A percentile compares a stretch with the other conserved stretches of the same genome.
Conservation (phyloP, 352 stramenopile species). For the Plasmopara viticola region DNA sequence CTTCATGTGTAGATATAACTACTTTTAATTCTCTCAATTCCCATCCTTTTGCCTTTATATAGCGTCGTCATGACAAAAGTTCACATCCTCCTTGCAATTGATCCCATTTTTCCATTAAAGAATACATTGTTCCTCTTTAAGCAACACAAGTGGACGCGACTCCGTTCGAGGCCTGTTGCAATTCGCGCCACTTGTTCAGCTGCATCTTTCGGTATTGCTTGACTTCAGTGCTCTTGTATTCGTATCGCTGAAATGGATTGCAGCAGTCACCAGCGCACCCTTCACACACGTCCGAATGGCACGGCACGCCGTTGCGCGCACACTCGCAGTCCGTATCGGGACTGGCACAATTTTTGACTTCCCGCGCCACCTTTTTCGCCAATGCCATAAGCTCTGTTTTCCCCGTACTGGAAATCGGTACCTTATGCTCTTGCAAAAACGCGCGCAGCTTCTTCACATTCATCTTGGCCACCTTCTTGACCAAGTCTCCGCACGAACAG, state of each 20-base stretch:
- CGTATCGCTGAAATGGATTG: conserved; percentile 66
- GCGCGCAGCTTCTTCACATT: conserved; percentile 70
- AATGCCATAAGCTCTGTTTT: conserved; percentile 64
- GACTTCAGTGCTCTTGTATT: conserved; percentile 68
- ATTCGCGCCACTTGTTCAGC: conserved; percentile 50
- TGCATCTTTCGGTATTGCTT: conserved; percentile 64
- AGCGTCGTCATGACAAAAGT: conserved; percentile 5
- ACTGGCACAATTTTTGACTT: conserved; percentile 74
- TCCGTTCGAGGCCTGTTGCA: conserved; percentile 15
- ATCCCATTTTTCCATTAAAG: neutral
- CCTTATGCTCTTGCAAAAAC: conserved; percentile 55
- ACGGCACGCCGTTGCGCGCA: conserved; percentile 61
- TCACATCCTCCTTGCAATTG: too few relatives aligned
- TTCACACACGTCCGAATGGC: conserved; percentile 66
- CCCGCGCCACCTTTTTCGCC: conserved; percentile 51
- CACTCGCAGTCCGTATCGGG: conserved; percentile 62
- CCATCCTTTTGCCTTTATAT: too few relatives aligned
- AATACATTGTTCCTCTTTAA: conserved; percentile 9
- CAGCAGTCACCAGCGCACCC: conserved; percentile 66
- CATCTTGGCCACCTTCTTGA: conserved; percentile 83
- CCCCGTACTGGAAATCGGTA: conserved; percentile 36
- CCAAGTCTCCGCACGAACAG: conserved; percentile 74
- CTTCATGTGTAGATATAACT: neutral
- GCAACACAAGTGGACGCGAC: conserved; percentile 26
- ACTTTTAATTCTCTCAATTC: too few relatives aligned